These are phyloP conservation scores for Harringtonia aguacate DNA, from an alignment of 2,329 filamentous ascomycete genomes.

Conservation along the genomic window DNA sequence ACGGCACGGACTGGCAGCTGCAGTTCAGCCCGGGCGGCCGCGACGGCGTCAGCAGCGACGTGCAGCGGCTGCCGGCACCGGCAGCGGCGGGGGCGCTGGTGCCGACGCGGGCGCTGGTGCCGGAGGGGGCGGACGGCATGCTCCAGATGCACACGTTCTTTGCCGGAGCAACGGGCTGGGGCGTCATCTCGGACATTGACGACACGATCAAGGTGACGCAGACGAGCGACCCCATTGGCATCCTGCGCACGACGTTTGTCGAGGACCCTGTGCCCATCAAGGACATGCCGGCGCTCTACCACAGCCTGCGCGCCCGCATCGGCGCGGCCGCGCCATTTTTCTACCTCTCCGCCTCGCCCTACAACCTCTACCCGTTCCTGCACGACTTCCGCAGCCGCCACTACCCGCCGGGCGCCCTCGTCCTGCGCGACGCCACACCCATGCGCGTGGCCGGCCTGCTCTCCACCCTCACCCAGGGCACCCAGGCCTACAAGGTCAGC, in stretches of 20 bases:
- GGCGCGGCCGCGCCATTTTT: conserved; percentile 64
- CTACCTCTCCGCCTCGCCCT: conserved; percentile 88
- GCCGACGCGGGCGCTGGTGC: conserved; percentile 37
- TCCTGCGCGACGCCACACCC: conserved; percentile 79
- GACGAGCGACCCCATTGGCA: conserved; percentile 69
- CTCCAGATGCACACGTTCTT: conserved; percentile 61
- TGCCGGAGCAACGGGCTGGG: conserved; percentile 71
- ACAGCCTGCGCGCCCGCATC: conserved; percentile 44
- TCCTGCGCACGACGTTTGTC: conserved; percentile 75
- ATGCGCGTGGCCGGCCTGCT: conserved; percentile 74
- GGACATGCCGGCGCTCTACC: conserved; percentile 81
- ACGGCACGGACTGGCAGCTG: conserved; percentile 33
- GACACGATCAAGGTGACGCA: conserved; percentile 91
- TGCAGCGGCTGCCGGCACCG: conserved; percentile 39
- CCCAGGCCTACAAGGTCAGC: conserved; percentile 75
- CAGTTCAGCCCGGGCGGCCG: conserved; percentile 59
- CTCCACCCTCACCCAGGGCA: conserved; percentile 67
- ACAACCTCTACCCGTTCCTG: conserved; percentile 87
- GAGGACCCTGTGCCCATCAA: conserved; percentile 58
- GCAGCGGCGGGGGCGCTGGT: conserved; percentile 33
- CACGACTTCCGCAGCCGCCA: conserved; percentile 58
- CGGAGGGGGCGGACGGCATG: conserved; percentile 40
- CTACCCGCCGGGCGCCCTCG: conserved; percentile 69
- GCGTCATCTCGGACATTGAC: conserved; percentile 80
- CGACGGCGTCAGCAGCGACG: conserved; percentile 61